Evolutionary conservation across 208 protist genomes (phyloP).

Genomic region (Naegleria fowleri): DNA sequence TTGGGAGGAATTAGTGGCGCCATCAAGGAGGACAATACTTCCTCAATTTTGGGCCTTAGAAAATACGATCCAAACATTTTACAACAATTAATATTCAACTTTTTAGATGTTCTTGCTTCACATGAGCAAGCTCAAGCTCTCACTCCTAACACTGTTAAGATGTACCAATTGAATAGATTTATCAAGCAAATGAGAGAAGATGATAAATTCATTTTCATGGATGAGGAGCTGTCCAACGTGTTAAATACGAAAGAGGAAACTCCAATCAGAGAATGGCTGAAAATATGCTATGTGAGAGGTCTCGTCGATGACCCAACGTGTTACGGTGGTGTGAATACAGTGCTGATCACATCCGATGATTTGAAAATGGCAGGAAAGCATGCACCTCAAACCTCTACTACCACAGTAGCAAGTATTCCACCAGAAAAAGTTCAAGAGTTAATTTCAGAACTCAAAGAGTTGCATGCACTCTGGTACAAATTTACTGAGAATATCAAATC

Average conservation of each 20-base stretch:
- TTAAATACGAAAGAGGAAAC: neutral
- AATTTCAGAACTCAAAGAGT: neutral
- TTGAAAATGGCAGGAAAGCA: no score
- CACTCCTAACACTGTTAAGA: neutral
- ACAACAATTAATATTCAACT: neutral
- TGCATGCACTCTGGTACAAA: neutral
- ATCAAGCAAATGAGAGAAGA: neutral
- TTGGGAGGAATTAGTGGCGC: neutral
- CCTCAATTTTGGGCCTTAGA: neutral
- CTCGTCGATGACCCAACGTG: neutral
- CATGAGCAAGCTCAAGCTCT: neutral
- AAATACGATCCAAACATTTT: neutral
- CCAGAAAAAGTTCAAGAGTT: neutral
- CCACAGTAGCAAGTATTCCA: neutral
- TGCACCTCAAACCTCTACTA: neutral
- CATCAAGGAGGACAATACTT: neutral
- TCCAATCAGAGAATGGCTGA: neutral
- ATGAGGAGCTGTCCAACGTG: neutral
- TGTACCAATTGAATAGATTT: neutral
- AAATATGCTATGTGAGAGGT: neutral
- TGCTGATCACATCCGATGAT: neutral
- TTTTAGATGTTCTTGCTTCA: neutral
- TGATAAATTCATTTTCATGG: neutral
- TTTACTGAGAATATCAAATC: neutral
- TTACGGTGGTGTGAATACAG: neutral